These are phyloP conservation scores for Sclerotinia trifoliorum DNA, from an alignment of 2,329 filamentous ascomycete genomes.

Conservation along the genomic window DNA sequence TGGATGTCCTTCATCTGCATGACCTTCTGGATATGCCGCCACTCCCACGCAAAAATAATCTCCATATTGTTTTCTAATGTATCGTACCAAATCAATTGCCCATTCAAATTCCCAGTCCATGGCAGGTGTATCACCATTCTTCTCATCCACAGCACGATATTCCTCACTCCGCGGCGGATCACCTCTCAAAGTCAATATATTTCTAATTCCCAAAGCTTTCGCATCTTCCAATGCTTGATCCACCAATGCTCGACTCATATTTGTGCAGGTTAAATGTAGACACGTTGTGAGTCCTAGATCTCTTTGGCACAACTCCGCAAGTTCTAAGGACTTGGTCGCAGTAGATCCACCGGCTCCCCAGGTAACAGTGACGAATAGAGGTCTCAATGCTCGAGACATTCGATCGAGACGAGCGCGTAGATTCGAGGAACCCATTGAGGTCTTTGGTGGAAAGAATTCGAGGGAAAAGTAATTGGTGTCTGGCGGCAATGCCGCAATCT, in stretches of 20 bases:
- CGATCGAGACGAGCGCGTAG: slow-evolving; percentile 88
- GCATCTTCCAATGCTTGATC: slow-evolving; percentile 89
- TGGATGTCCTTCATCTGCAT: slow-evolving; percentile 86
- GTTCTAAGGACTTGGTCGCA: slow-evolving; percentile 82
- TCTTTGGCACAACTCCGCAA: slow-evolving; percentile 92
- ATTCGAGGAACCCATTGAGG: slow-evolving; percentile 91
- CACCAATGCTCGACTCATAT: slow-evolving; percentile 85
- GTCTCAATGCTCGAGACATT: slow-evolving; percentile 87
- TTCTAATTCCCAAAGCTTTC: slow-evolving; percentile 85
- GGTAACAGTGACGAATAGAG: slow-evolving; percentile 94
- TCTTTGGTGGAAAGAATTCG: slow-evolving; percentile 99
- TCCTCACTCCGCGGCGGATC: slow-evolving; percentile 89
- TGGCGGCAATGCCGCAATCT: slow-evolving; percentile 84
- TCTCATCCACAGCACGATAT: slow-evolving; percentile 66
- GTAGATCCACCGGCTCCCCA: slow-evolving; percentile 97
- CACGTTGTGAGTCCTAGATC: slow-evolving; percentile 92
- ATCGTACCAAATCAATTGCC: slow-evolving; percentile 84
- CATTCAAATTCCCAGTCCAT: slow-evolving; percentile 70
- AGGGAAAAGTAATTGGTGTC: slow-evolving; percentile 88
- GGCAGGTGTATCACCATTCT: slow-evolving; percentile 53
- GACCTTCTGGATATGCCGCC: slow-evolving; percentile 91
- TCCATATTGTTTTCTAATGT: slow-evolving; percentile 81
- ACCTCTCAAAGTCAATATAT: slow-evolving; percentile 87
- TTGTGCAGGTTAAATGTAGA: slow-evolving; percentile 94
- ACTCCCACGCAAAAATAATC: slow-evolving; percentile 97